A percentile compares a stretch with the other conserved stretches of the same genome.
Conservation (phyloP, 2,329 filamentous ascomycete species). For the Epichloe bromicola region DNA sequence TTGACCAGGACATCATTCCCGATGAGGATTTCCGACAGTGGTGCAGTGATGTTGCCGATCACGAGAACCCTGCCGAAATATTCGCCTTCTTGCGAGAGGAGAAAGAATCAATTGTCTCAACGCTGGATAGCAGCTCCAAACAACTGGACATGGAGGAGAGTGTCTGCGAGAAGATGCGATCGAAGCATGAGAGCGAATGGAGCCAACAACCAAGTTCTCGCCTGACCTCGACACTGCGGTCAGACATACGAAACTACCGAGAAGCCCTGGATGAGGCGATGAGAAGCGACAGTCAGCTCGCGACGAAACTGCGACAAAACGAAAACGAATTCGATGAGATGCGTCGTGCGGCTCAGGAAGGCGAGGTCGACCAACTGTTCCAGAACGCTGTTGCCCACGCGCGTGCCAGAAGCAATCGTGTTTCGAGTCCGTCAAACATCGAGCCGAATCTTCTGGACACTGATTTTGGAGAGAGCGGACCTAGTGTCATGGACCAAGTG, state of each 20-base stretch:
- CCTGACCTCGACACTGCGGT: conserved; percentile 74
- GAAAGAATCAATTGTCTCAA: conserved; percentile 59
- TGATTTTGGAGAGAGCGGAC: conserved; percentile 70
- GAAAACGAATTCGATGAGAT: conserved; percentile 90
- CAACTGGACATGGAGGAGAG: conserved; percentile 94
- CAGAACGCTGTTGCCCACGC: conserved; percentile 74
- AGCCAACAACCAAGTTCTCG: conserved; percentile 90
- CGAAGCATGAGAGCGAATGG: conserved; percentile 92
- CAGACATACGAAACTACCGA: conserved; percentile 76
- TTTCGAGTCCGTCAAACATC: conserved; percentile 43
- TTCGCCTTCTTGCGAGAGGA: conserved; percentile 70
- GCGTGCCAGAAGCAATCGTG: conserved; percentile 49
- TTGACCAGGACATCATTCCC: conserved; percentile 76
- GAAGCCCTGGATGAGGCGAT: conserved; percentile 83
- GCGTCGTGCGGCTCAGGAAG: conserved; percentile 73
- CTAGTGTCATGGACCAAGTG: conserved; percentile 82
- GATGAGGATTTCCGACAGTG: conserved; percentile 87
- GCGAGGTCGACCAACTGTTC: conserved; percentile 79
- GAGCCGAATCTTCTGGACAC: conserved; percentile 82
- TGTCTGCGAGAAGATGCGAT: conserved; percentile 97
- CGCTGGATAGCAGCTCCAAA: conserved; percentile 69
- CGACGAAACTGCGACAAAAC: conserved; percentile 72
- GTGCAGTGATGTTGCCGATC: conserved; percentile 84
- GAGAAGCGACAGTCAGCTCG: conserved; percentile 73
- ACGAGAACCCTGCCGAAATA: conserved; percentile 64